Percentiles rank a stretch among this genome's conserved stretches.
Conservation (phyloP, 1,139 yeast genomes). For the Sugiyamaella novakii region DNA sequence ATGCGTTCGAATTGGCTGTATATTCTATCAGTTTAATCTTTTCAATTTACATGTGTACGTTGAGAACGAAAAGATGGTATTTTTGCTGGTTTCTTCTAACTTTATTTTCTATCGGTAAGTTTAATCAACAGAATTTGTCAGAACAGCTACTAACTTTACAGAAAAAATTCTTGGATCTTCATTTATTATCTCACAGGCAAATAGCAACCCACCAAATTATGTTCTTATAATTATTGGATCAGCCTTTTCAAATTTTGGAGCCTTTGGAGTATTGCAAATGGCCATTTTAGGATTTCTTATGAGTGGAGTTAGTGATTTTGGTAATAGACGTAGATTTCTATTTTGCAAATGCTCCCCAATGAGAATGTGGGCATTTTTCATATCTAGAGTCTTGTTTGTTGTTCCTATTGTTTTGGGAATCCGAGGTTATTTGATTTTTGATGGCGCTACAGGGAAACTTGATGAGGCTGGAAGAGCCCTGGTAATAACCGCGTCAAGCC, state of each 20-base stretch:
- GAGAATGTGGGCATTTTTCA: background rate
- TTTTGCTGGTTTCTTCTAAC: constrained; percentile 3
- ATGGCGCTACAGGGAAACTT: background rate
- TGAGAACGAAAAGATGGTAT: constrained; percentile 11
- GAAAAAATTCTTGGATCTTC: constrained; percentile 15
- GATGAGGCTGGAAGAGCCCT: background rate
- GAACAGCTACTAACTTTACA: background rate
- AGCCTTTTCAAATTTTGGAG: constrained; percentile 8
- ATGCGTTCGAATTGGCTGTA: constrained; percentile 13
- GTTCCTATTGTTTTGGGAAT: constrained; percentile 9
- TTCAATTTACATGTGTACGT: constrained; percentile 5
- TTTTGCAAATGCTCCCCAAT: background rate
- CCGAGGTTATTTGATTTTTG: constrained; percentile 7
- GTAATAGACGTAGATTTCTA: background rate
- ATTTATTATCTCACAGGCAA: constrained; percentile 8
- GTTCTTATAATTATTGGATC: constrained; percentile 11
- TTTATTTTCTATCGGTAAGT: constrained; percentile 14
- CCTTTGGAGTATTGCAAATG: constrained; percentile 7
- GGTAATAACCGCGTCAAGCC: background rate
- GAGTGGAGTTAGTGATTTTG: constrained; percentile 7
- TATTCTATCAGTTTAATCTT: constrained; percentile 8
- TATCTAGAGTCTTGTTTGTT: background rate
- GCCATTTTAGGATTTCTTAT: constrained; percentile 7
- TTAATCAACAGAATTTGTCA: background rate
- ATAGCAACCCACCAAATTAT: constrained; percentile 1